Evolutionary conservation across 129 eudicot genomes (phyloP), one percentile per base, ranked within the genome.

Genomic region (Scalesia atractyloides): DNA sequence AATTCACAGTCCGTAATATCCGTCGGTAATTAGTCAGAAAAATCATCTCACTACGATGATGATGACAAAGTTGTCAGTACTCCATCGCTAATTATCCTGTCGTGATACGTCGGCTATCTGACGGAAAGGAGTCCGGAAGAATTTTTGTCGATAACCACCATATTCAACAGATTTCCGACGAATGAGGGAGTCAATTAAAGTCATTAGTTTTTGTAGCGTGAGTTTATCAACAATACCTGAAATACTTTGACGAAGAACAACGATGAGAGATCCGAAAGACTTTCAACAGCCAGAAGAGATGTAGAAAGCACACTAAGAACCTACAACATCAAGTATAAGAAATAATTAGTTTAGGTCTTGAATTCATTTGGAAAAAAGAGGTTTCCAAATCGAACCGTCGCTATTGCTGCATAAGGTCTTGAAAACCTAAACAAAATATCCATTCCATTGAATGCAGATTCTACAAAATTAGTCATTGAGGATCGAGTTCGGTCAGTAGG

Each of bases 251-350:
- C 19, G 48, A 61, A 77, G 58, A 77, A 77, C 39, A 77, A 50
- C 8, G 59, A 44, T 9, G 82, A 70, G 26, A 77, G 65, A 77
- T 77, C 82, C 14, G 76, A 51, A 61, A 39, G 39, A 37, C 66
- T 51, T 70, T 77, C 82, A 70, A 77, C 71, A n/a, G 76, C 82
- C 7, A 77, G 58, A 62, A 77, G 50, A 77, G 82, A 77, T 3
- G 82, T 70, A 0, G 82, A 77, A 70, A 77, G 26, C 14, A 77
- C 82, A 37, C 82, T 77, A 49, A 70, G 16, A 50, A 77, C 64
- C 81, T 77, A 77, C 49, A 6, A 48, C 22, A 33, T 69, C 5
- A 44, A 48, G 49, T 5, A 5, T 6, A 36, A 4, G 0, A 24
- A 24, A 11, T 4, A 58, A 12, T 20, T 56, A 56, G 15, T 9